Evolutionary conservation across 176 grass and related monocot genomes (phyloP).

Genomic region (Oryza glumipatula): DNA sequence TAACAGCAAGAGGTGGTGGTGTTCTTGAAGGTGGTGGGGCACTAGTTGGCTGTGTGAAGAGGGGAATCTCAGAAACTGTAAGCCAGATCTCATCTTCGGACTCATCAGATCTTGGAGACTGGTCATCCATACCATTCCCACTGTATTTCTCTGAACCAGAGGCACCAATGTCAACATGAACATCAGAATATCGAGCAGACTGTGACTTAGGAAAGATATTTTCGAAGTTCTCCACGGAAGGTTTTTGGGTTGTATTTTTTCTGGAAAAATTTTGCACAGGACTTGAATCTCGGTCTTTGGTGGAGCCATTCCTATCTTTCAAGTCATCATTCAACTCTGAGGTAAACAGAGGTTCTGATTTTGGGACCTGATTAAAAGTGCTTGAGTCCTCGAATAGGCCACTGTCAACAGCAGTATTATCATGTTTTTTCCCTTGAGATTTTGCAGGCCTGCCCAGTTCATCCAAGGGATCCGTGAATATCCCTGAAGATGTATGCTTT

Average conservation of each 20-base stretch:
- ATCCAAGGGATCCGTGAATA: conserved; percentile 70
- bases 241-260: conserved; percentile 50
- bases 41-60: conserved; percentile 90
- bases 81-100: conserved; percentile 86
- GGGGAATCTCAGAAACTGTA: conserved; percentile 94
- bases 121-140: conserved; percentile 54
- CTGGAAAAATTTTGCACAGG: conserved; percentile 54
- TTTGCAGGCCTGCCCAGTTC: conserved; percentile 48
- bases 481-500: conserved; percentile 48
- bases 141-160: conserved; percentile 54
- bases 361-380: conserved; percentile 53
- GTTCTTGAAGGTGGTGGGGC: conserved; percentile 85
- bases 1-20: conserved; percentile 74
- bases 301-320: conserved; percentile 50
- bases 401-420: conserved; percentile 33
- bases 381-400: conserved; percentile 62
- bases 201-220: conserved; percentile 64
- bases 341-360: conserved; percentile 59
- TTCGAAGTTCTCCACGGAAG: conserved; percentile 64
- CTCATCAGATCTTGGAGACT: conserved; percentile 72
- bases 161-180: conserved; percentile 52
- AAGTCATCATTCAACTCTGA: conserved; percentile 45
- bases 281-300: conserved; percentile 46
- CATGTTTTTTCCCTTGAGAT: conserved; percentile 48
- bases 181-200: conserved; percentile 56